Conservation (phyloP, 2,329 filamentous ascomycete genomes). For the Fusarium transvaalense region DNA sequence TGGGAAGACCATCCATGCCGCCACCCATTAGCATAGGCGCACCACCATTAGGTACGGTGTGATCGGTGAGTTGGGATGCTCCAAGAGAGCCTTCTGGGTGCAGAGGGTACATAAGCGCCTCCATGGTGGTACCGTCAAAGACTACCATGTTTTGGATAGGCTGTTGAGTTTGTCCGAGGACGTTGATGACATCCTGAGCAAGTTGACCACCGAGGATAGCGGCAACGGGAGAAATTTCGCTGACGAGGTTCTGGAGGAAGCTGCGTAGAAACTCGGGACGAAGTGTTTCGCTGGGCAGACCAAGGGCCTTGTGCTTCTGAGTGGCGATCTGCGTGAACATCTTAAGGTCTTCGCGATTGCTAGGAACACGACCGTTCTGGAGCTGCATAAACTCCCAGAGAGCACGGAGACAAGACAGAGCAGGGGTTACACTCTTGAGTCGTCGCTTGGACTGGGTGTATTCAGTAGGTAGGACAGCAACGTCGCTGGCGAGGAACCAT, state of each 20-base stretch:
- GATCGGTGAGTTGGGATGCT: conserved; percentile 57
- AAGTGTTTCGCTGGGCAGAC: conserved; percentile 75
- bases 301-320: conserved; percentile 80
- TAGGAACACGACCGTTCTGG: conserved; percentile 66
- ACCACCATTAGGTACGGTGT: conserved; percentile 43
- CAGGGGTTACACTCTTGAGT: conserved; percentile 80
- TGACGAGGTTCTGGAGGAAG: conserved; percentile 88
- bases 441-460: conserved; percentile 76
- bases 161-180: conserved; percentile 89
- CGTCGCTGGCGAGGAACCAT: conserved; percentile 83
- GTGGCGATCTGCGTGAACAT: conserved; percentile 83
- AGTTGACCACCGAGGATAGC: conserved; percentile 91
- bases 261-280: conserved; percentile 79
- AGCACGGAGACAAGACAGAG: conserved; percentile 87
- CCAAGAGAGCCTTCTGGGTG: conserved; percentile 75
- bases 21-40: conserved; percentile 43
- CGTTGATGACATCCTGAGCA: conserved; percentile 97
- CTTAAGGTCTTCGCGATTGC: conserved; percentile 74
- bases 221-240: conserved; percentile 86
- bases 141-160: conserved; percentile 95
- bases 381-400: conserved; percentile 83
- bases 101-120: conserved; percentile 83
- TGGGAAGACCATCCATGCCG: conserved; percentile 42
- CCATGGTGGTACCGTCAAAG: conserved; percentile 86
- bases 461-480: conserved; percentile 77